phyloP scores from a whole-genome alignment of 495 filamentous ascomycete genomes.

The Cercophora scortea region DNA sequence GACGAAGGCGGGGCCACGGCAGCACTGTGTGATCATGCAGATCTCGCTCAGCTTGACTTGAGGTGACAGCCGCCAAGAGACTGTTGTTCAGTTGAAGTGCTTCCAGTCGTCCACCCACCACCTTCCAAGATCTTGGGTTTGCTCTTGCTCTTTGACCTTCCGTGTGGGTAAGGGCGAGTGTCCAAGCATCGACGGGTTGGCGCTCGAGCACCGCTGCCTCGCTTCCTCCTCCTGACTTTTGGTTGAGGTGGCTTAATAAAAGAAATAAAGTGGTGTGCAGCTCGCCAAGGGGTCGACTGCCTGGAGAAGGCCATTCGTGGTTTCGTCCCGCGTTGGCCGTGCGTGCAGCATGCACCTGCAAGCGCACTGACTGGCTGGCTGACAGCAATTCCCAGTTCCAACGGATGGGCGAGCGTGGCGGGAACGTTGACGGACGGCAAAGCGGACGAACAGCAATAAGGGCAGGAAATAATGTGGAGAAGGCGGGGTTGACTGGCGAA shows the following conservation, averaged over 20 bases:
- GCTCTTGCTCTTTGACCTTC: no score
- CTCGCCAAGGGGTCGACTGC: neutral
- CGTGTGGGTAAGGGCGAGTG: neutral
- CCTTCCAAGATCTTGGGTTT: no score
- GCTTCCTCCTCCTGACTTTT: no score
- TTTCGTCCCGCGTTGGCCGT: neutral
- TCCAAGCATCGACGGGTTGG: neutral
- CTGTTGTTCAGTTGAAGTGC: no score
- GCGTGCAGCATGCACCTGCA: neutral
- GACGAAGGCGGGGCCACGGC: neutral
- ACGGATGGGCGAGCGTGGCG: no score
- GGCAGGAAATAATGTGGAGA: neutral
- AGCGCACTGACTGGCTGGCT: neutral
- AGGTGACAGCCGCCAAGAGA: neutral
- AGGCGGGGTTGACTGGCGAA: neutral
- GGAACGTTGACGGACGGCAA: no score
- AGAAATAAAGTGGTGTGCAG: neutral
- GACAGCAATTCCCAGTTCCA: no score
- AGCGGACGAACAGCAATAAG: neutral
- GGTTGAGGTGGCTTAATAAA: neutral
- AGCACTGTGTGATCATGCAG: neutral
- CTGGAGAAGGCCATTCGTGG: neutral
- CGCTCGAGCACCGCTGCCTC: no score
- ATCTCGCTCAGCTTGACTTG: neutral
- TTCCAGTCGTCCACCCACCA: no score